Evolutionary conservation across 225 moss, liverwort and hornwort genomes (phyloP).

Genomic region (Climacium dendroides): DNA sequence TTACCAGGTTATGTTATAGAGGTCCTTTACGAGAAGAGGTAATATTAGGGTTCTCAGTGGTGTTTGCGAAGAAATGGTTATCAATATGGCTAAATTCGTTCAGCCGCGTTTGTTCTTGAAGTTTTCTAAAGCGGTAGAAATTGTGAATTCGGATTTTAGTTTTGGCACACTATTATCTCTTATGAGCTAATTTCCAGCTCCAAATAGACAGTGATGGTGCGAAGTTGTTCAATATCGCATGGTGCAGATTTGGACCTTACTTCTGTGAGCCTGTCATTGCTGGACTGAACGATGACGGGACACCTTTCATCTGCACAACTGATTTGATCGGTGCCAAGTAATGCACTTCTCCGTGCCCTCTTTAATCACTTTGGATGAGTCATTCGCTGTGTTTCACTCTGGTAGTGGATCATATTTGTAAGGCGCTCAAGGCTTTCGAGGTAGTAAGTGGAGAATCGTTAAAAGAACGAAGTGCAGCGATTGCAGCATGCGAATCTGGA

Average conservation of each 20-base stretch:
- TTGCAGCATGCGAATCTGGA: too few species aligned
- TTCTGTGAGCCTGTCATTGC: not conserved
- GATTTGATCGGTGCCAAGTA: not conserved
- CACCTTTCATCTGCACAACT: not conserved
- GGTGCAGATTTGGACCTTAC: not conserved
- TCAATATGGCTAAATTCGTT: too few species aligned
- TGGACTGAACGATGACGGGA: not conserved
- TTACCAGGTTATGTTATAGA: too few species aligned
- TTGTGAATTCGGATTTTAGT: not conserved
- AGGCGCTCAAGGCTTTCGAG: too few species aligned
- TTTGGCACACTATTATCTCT: not conserved
- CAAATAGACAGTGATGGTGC: not conserved
- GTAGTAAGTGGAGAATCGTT: too few species aligned
- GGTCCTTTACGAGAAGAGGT: slow-evolving; percentile 37
- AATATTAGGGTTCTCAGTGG: not conserved
- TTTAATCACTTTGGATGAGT: not conserved
- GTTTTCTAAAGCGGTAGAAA: not conserved
- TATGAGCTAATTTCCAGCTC: not conserved
- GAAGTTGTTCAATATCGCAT: not conserved
- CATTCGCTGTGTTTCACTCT: not conserved
- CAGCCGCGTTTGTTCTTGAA: not conserved
- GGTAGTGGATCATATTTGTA: not conserved
- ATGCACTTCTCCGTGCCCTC: not conserved
- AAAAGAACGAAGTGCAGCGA: too few species aligned
- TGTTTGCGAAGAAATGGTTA: not conserved